These are phyloP conservation scores for Ilyonectria sp. DNA, from an alignment of 2,329 filamentous ascomycete genomes.

Conservation along the genomic window DNA sequence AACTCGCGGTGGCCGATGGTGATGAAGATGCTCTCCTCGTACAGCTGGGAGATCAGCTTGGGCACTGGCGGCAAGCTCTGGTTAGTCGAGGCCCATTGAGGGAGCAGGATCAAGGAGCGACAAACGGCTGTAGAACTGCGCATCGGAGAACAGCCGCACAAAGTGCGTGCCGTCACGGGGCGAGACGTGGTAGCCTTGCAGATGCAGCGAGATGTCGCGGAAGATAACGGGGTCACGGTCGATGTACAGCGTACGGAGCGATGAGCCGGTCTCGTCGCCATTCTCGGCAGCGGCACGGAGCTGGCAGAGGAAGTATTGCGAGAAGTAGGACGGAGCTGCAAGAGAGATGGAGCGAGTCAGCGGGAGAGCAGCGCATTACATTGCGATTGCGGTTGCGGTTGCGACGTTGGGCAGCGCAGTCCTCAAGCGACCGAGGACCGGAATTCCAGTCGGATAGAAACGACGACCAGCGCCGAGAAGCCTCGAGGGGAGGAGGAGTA, in stretches of 20 bases:
- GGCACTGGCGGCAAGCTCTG: constrained; percentile 71
- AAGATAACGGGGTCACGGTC: constrained; percentile 94
- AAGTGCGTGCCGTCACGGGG: constrained; percentile 89
- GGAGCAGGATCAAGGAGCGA: constrained; percentile 21
- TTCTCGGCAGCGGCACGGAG: constrained; percentile 74
- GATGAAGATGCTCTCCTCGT: constrained; percentile 92
- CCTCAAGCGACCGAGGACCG: background rate
- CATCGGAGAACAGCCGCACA: constrained; percentile 93
- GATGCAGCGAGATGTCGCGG: constrained; percentile 87
- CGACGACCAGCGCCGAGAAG: background rate
- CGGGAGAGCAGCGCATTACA: constrained; percentile 8
- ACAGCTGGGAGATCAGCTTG: constrained; percentile 89
- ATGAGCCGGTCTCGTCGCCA: constrained; percentile 64
- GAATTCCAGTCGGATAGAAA: background rate
- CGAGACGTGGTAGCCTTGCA: constrained; percentile 91
- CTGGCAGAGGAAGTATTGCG: constrained; percentile 92
- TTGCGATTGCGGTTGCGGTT: background rate
- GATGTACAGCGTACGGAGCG: constrained; percentile 89
- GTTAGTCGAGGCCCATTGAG: constrained; percentile 18
- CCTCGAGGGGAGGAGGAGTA: constrained; percentile 35
- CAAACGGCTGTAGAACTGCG: constrained; percentile 91
- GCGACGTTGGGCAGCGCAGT: background rate
- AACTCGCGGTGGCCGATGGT: constrained; percentile 90
- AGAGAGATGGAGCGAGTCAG: constrained; percentile 28
- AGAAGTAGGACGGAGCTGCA: constrained; percentile 94